Base-by-base conservation (phyloP, 805 yeast genomes). In the Ogataea angusta region DNA sequence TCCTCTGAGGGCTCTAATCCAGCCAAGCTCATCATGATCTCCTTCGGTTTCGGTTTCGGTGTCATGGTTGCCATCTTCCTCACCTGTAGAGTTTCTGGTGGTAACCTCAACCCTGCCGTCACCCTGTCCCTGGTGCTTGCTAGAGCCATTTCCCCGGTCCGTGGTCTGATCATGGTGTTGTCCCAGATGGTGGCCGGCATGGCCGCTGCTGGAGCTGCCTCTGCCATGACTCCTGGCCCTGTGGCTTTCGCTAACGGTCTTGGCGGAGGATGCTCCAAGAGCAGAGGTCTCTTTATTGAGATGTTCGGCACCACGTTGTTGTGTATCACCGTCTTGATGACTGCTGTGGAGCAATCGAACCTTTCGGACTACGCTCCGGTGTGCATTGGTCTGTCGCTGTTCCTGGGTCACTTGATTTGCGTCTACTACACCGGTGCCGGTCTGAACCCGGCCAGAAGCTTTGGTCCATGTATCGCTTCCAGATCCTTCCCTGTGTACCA, bases 351-450 rank as follows among this genome's bases (percentile, higher is more conserved):
- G 67, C 82, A 84, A 64, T 81, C 81, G 54, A 72, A 75, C 51
- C 82, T 85, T 42, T 83, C 90, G 30, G 80, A 70, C 61, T 72
- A 82, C 67, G 95, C 95, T 38, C 93, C 95, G 43, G 72, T 85
- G 45, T 85, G 74, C 59, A 87, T 87, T 65, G 96, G 96, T 63
- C 63, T 87, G 41, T 76, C 95, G 21, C 72, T 87, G 53, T 83
- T 87, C 69, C 68, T 86, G 54, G 95, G 83, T 35, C 95, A 87
- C 63, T 76, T 87, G 71, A 73, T 85, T 53, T 76, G 84, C 60
- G 85, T 88, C 42, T 83, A 74, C 75, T 83, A 76, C 70, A 85
- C 95, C 36, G 95, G 95, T 62, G 95, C 95, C 28, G 95, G 95
- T 61, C 71, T 86, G 58, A 87, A 87, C 74, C 95, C 95, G 43